Evolutionary conservation across 2,329 filamentous ascomycete genomes (phyloP), one percentile per base, ranked within the genome.

Genomic region (Boeremia lycopersici): DNA sequence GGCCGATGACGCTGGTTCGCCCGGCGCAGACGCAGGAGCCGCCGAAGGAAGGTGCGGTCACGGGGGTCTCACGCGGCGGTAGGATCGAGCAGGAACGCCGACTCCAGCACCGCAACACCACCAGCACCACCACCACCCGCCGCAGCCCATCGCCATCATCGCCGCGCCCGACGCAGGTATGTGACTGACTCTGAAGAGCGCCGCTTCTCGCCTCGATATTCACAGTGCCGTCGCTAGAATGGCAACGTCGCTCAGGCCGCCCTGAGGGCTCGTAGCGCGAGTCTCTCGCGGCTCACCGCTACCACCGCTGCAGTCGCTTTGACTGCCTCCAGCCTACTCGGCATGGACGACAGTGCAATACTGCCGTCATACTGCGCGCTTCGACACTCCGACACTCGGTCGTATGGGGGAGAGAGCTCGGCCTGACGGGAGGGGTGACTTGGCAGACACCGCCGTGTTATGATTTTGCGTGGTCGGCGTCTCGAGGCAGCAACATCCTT

Each of bases 1-100:
- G 35, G 53, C 46, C 51, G 43, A 61, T 60, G 54, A 63, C 59
- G 53, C 53, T 42, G 46, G 36, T 34, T 42, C 47, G 47, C 39
- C 36, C 30, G 29, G 5, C 7, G 13, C 47, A 25, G 13, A 10
- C 8, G 49, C 33, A 12, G 42, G 43, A 35, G 26, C 47, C 31
- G 17, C 25, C 36, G 46, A 44, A 40, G 25, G 39, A 44, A 47
- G 35, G 48, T 34, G 25, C 30, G 9, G 46, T 56, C 59, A 56
- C 56, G 56, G 53, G 53, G 23, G 35, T 43, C 11, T 35, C 39
- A 19, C 39, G 34, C 49, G 46, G 44, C 33, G 38, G 25, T 31
- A 28, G 33, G 13, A 39, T 39, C 34, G 29, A 56, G 53, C 46
- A 57, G 43, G 53, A 57, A 50, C 48, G 50, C 57, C 51, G 43